Base-by-base conservation (phyloP, 257 asterid species). In the Salvia rosmarinus region DNA sequence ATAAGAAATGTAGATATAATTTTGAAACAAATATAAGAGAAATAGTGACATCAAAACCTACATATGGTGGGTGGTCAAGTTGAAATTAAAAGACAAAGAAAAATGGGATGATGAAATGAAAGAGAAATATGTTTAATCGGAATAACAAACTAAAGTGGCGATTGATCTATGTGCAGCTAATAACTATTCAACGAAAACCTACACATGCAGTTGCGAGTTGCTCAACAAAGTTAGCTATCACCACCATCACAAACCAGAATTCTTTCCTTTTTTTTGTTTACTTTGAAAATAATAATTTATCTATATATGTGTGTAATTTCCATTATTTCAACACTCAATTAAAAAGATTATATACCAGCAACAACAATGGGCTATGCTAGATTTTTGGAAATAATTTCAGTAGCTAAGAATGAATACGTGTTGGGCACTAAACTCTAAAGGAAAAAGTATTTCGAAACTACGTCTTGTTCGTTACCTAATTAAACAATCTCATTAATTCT, bases 221-320 rank as follows among this genome's bases (percentile, higher is more conserved):
- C 37, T 28, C 2, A 47, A 39, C 21, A 55, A 39, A 55, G 64
- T 40, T 37, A 34, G 56, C 54, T 9, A 16, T 59, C 28, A 28
- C 46, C 46, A 59, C 66, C 66, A 59, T 34, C 66, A 69, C 65
- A 55, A 55, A 55, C 44, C 50, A 58, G 74, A 55, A 39, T 21
- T 25, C 13, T 9, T 19, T 28, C 20, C 28, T 21, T 12, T 13
- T 0, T 16, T 32, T 57, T 4, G 12, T 47, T 50, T 19, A 51
- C 6, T 51, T 51, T 17, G 17, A 19, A 17, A 21, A 54, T 59
- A 68, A 54, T 39, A 13, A 51, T 34, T 20, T 51, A 34, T 13
- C 23, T 20, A 67, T 16, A 34, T 16, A 35, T 35, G 49, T 28
- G 30, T 14, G 64, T 30, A 57, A 30, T 57, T 28, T 30, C 5